Conservation (phyloP, 805 yeast genomes). For the Teunomyces pallodes region DNA sequence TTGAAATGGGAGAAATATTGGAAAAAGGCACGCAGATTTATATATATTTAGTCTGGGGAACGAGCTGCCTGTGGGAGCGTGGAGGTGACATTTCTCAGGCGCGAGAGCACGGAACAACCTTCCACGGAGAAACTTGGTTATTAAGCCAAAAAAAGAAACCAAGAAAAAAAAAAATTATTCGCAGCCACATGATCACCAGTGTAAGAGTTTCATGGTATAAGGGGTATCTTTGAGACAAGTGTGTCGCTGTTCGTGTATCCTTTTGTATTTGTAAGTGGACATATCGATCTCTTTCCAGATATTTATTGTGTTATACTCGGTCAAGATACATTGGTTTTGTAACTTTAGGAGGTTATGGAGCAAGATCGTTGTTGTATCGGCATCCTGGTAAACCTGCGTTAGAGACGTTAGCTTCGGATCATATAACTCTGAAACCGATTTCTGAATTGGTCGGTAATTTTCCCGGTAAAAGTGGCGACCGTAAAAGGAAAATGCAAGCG, state of each 20-base stretch:
- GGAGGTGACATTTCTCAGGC: not conserved
- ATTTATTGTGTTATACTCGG: constrained; percentile 9
- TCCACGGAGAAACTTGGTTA: not conserved
- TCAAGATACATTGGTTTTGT: constrained; percentile 7
- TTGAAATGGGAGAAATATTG: not conserved
- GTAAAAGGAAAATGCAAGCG: constrained; percentile 22
- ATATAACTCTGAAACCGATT: constrained; percentile 6
- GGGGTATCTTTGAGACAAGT: not conserved
- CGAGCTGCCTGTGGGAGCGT: constrained; percentile 1
- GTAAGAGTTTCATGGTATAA: not conserved
- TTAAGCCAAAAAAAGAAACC: not conserved
- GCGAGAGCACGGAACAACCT: constrained; percentile 2
- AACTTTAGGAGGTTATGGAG: constrained; percentile 8
- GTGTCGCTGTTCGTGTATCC: not conserved
- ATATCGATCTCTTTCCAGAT: constrained; percentile 7
- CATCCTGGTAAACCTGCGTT: not conserved
- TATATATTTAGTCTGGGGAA: not conserved
- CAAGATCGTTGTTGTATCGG: constrained; percentile 1
- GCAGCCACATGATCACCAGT: not conserved
- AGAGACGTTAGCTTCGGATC: constrained; percentile 4
- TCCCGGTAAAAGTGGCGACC: constrained; percentile 18
- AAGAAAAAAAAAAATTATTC: not conserved
- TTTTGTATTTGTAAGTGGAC: not conserved
- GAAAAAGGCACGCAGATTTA: not conserved
- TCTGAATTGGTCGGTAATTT: constrained; percentile 14